Evolutionary conservation across 2,329 filamentous ascomycete species (phyloP), one percentile per base, ranked within the genome.

Genomic region (Ophiostoma novo-ulmi): DNA sequence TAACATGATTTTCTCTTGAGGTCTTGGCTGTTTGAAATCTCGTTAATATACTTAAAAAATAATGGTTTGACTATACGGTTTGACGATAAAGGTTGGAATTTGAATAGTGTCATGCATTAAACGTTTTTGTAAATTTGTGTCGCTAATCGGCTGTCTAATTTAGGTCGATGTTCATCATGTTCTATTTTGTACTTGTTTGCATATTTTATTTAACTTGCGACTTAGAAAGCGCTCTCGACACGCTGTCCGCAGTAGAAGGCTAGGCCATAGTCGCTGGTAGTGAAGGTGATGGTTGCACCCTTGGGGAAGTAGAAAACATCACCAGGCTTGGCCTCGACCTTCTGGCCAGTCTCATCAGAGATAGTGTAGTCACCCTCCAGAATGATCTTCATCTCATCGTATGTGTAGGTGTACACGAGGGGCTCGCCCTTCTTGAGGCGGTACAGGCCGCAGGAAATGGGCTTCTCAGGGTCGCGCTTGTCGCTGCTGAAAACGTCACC

Each of bases 351-450:
- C 65, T 67, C 65, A 26, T 67, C 65, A 13, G 65, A 67, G 39
- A 67, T 67, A 13, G 65, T 67, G 65, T 67, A 67, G 65, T 67
- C 65, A 48, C 65, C 65, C 39, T 67, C 65, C n/a, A 67, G 39
- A 14, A 67, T 67, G 22, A 67, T 67, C 39, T 67, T 67, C 65
- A 67, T 67, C 65, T 67, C 65, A 11, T 67, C 65, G 39, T 67
- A 67, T 4, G 65, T 67, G 65, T 67, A 67, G 4, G 65, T 67
- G 65, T 67, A 67, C 8, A 67, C 65, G 3, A 67, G 36, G 4
- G 65, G 65, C 39, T 67, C 65, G 22, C 65, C 65, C 65, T 67
- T 67, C 65, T 67, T 67, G 10, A 67, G 65, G 39, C 65, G 65
- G 65, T 67, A 67, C 36, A 67, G 65, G n/a, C 65, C 65, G 14